A percentile compares a stretch with the other conserved stretches of the same genome.
Evolutionary conservation across 441 rosid genomes (phyloP).

Genomic region (Populus tomentosa): DNA sequence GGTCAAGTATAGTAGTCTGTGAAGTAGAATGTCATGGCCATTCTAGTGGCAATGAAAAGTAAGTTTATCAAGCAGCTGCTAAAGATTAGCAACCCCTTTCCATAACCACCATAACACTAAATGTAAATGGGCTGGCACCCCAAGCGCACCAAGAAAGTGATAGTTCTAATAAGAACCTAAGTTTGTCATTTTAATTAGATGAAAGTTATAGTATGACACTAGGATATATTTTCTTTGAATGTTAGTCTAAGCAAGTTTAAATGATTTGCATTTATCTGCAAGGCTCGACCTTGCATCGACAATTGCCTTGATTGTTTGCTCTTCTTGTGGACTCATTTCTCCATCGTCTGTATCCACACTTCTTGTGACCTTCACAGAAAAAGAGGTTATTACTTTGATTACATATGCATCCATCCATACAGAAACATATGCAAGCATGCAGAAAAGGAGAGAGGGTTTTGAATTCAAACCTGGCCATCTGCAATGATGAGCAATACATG

Average conservation of each 20-base stretch:
- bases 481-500: slow-evolving; percentile 80
- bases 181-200: not conserved
- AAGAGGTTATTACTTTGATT: not conserved
- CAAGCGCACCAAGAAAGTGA: not conserved
- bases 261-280: not conserved
- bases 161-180: not conserved
- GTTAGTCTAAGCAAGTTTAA: not conserved
- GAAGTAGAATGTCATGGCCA: no score
- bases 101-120: not conserved
- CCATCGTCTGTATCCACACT: slow-evolving; percentile 41
- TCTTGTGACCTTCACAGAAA: slow-evolving; percentile 63
- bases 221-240: not conserved
- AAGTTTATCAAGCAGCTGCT: no score
- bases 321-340: slow-evolving; percentile 70
- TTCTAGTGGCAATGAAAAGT: no score
- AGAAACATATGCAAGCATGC: not conserved
- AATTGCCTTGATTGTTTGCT: slow-evolving; percentile 57
- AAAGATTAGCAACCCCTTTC: not conserved
- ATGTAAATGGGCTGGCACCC: not conserved
- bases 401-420: not conserved
- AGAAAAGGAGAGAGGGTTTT: not conserved
- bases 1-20: no score
- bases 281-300: slow-evolving; percentile 65
- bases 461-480: slow-evolving; percentile 70
- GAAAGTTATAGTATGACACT: not conserved